A percentile compares a stretch with the other conserved stretches of the same genome.
phyloP scores from a whole-genome alignment of 192 early-diverging fungal species.

The Coemansia sp. region DNA sequence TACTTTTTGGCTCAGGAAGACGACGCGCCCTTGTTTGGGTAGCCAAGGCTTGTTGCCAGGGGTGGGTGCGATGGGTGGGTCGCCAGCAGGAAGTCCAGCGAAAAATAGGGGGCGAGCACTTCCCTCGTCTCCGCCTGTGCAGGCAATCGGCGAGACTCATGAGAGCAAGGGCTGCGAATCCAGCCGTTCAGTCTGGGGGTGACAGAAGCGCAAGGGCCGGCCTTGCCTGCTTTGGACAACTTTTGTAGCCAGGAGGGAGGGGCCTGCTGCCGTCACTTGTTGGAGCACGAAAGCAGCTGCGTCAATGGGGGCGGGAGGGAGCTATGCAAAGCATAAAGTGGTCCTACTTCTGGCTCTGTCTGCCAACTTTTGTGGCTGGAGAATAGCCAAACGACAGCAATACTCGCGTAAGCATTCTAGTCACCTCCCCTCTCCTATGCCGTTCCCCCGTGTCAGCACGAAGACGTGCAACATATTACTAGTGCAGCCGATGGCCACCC shows the following conservation, averaged over 20 bases:
- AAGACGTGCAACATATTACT: not conserved
- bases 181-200: not conserved
- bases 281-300: not conserved
- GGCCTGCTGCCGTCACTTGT: too few species aligned
- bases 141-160: not conserved
- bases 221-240: not conserved
- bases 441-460: not conserved
- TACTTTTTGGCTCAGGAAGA: slow-evolving; percentile 1
- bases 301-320: not conserved
- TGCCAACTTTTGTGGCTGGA: not conserved
- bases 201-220: not conserved
- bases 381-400: not conserved
- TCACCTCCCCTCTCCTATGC: not conserved
- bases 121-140: not conserved
- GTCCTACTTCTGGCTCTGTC: not conserved
- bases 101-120: not conserved
- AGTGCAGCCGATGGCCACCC: not conserved
- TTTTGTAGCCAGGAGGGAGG: too few species aligned
- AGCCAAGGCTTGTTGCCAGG: not conserved
- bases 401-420: not conserved
- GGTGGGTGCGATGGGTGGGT: slow-evolving; percentile 9
- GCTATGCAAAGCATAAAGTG: not conserved
- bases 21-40: not conserved
- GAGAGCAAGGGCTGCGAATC: not conserved
- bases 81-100: not conserved